A percentile compares a stretch with the other conserved stretches of the same genome.
phyloP scores from a whole-genome alignment of 305 asterid species.

The Galium porrigens region DNA sequence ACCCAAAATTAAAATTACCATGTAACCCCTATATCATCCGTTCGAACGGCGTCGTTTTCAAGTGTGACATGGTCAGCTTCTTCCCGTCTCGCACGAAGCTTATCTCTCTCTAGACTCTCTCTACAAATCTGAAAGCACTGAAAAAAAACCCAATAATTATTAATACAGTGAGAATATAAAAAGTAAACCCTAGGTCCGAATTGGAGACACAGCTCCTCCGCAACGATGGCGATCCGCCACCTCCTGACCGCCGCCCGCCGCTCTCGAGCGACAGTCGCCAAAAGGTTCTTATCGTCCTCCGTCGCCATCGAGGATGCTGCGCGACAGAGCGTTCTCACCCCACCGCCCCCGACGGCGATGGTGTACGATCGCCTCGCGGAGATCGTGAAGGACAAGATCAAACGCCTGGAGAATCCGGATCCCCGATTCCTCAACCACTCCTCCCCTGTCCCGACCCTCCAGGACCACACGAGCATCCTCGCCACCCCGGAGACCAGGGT shows the following conservation, averaged over 20 bases:
- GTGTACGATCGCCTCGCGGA: constrained; percentile 67
- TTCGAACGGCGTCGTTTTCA: neutral
- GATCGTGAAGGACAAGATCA: constrained; percentile 38
- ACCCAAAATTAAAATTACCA: too few species aligned
- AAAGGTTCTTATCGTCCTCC: constrained; percentile 16
- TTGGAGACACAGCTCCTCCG: constrained; percentile 12
- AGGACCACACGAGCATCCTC: constrained; percentile 46
- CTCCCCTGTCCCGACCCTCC: constrained; percentile 41
- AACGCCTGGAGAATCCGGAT: constrained; percentile 42
- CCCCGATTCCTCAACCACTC: constrained; percentile 39
- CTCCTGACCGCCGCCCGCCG: constrained; percentile 42
- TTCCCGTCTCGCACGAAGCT: neutral
- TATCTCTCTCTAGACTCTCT: constrained; percentile 4
- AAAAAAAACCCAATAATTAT: neutral
- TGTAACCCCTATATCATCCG: neutral
- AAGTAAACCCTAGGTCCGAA: constrained; percentile 18
- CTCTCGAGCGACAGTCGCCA: constrained; percentile 13
- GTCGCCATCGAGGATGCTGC: constrained; percentile 30
- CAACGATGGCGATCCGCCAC: constrained; percentile 53
- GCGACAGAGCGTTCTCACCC: constrained; percentile 24
- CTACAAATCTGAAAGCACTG: neutral
- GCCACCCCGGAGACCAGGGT: constrained; percentile 48
- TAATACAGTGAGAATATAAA: neutral
- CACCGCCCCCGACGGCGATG: constrained; percentile 54
- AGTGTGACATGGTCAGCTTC: neutral